These are phyloP conservation scores for Quercus berberidifolia DNA, from an alignment of 306 rosid genomes.

Conservation along the genomic window DNA sequence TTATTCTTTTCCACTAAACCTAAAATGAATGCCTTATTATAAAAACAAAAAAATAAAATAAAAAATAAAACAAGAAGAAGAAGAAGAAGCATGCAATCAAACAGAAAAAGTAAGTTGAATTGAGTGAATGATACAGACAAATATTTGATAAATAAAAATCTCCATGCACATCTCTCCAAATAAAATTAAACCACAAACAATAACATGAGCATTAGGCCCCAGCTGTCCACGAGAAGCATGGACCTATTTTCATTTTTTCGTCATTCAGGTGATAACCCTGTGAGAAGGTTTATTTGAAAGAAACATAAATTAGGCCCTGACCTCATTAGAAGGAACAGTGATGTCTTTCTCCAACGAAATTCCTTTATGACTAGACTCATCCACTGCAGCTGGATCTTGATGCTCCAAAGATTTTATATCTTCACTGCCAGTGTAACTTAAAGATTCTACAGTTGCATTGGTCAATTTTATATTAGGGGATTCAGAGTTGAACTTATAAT, in stretches of 20 bases:
- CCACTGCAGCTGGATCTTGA: conserved; percentile 23
- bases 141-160: too few species aligned
- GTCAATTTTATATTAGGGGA: conserved; percentile 1
- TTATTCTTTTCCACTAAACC: too few species aligned
- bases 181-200: too few species aligned
- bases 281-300: neutral
- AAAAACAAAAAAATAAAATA: too few species aligned
- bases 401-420: conserved; percentile 29
- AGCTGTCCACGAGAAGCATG: neutral
- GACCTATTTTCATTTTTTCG: neutral
- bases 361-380: conserved; percentile 25
- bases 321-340: conserved; percentile 39
- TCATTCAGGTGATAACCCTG: conserved; percentile 6
- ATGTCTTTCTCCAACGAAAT: conserved; percentile 20
- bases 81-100: too few species aligned
- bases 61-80: too few species aligned
- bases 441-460: conserved; percentile 29
- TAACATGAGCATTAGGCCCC: neutral
- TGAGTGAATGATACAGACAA: too few species aligned
- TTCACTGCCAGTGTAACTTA: conserved; percentile 10
- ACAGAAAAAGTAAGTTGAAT: too few species aligned
- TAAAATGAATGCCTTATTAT: too few species aligned
- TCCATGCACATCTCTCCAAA: too few species aligned
- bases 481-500: neutral
- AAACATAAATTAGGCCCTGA: conserved; percentile 9